Conservation (phyloP, 148 eudicot species). For the Cornus controversa region DNA sequence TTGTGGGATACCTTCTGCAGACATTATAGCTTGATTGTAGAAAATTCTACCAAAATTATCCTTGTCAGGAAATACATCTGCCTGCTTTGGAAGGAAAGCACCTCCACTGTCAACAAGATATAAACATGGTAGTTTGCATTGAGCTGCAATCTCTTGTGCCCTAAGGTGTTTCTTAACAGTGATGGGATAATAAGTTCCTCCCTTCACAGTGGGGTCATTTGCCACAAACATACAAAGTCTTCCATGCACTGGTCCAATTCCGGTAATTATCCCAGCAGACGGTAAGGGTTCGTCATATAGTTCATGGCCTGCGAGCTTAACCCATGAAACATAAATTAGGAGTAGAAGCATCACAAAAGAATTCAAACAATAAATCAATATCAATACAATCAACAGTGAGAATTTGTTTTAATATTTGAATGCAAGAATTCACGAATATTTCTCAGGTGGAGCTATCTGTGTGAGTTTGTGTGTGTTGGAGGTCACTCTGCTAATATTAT, state of each 20-base stretch:
- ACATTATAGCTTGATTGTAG: constrained; percentile 93
- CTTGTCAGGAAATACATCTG: constrained; percentile 96
- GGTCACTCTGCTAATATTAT: neutral
- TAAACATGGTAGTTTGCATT: constrained; percentile 85
- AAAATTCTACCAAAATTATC: constrained; percentile 96
- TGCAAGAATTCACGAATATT: neutral
- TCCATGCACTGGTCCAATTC: constrained; percentile 96
- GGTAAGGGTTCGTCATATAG: constrained; percentile 78
- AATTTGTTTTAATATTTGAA: neutral
- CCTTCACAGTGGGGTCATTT: constrained; percentile 96
- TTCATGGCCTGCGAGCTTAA: constrained; percentile 92
- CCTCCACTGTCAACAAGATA: constrained; percentile 99
- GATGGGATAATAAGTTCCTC: constrained; percentile 96
- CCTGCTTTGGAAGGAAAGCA: constrained; percentile 97
- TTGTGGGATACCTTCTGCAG: constrained; percentile 92
- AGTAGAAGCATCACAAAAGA: neutral
- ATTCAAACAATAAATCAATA: neutral
- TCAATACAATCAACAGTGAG: neutral
- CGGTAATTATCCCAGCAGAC: constrained; percentile 91
- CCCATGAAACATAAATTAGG: constrained; percentile 14
- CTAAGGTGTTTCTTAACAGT: constrained; percentile 93
- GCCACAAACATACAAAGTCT: constrained; percentile 95
- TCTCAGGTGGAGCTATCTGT: neutral
- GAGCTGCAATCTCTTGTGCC: constrained; percentile 96
- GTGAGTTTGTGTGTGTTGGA: neutral